Conservation (phyloP, 306 rosid species). For the Prunus persica region Prunus_persica_NCBIv2 NC_034012.1:12416501-12417000, state of each 20-base stretch:
- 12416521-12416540: too few species aligned
- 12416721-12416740: too few species aligned
- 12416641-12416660: neutral
- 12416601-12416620: too few species aligned
- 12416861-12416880: neutral
- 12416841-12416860: neutral
- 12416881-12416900: too few species aligned
- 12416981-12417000: too few species aligned
- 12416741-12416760: neutral
- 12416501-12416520: too few species aligned
- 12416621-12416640: neutral
- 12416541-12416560: neutral
- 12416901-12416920: too few species aligned
- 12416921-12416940: neutral
- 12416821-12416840: neutral
- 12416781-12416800: constrained; percentile 35
- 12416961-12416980: too few species aligned
- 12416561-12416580: neutral
- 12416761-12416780: too few species aligned
- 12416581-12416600: fast-evolving
- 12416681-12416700: neutral
- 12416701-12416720: neutral
- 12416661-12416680: neutral
- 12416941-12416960: too few species aligned
- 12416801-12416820: constrained; percentile 17